phyloP scores from a whole-genome alignment of 78 protist species.

The Mantamonas sphyraenae region DNA sequence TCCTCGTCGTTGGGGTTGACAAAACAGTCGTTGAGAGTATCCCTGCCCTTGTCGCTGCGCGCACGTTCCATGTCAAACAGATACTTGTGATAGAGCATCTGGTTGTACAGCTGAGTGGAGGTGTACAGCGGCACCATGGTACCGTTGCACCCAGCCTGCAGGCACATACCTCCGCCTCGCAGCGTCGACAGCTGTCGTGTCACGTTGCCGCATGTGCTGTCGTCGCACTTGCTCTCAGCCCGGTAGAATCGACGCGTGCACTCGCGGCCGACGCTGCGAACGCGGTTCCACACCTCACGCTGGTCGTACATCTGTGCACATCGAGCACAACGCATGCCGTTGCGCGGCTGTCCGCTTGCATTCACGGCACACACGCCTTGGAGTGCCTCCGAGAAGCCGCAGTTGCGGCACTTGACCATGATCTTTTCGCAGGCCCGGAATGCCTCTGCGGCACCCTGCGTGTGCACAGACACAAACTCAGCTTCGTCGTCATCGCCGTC shows the following conservation, averaged over 20 bases:
- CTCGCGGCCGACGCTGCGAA: not conserved
- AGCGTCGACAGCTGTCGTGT: not conserved
- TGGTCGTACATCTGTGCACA: not conserved
- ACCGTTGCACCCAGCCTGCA: not conserved
- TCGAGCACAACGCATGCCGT: not conserved
- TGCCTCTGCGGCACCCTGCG: not conserved
- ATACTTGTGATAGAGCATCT: not conserved
- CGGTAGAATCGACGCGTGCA: not conserved
- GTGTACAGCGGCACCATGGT: not conserved
- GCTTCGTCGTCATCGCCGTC: not conserved
- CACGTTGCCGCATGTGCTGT: not conserved
- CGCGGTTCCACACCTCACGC: not conserved
- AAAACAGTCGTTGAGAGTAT: no score
- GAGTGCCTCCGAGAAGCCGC: not conserved
- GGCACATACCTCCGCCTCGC: not conserved
- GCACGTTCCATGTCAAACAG: not conserved
- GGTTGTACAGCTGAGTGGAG: not conserved
- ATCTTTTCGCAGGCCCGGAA: not conserved
- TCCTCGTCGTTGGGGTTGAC: no score
- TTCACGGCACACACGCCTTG: not conserved
- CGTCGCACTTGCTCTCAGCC: not conserved
- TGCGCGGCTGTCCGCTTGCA: not conserved
- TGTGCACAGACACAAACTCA: not conserved
- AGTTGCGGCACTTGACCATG: not conserved
- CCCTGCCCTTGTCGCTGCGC: no score